Evolutionary conservation across 1,139 yeast species (phyloP), one percentile per base, ranked within the genome.

Genomic region (Kluyveromyces sp.): DNA sequence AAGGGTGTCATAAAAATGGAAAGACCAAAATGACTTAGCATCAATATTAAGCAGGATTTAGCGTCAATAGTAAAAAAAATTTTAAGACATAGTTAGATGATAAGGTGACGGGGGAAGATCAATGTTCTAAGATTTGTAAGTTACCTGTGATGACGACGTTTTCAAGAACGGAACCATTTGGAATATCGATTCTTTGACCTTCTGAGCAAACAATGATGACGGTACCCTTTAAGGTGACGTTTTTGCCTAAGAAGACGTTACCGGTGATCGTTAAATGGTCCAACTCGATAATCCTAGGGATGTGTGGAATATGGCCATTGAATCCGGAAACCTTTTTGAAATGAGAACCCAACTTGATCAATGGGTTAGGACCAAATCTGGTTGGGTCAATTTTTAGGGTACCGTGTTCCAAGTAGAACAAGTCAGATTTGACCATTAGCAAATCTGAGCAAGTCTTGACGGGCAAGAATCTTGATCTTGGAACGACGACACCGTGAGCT

Each of bases 181-280:
- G 98, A 73, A 92, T 87, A 66, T 92, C 97, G 60, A 92, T 92
- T 72, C 81, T 87, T 66, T 88, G 94, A 54, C 97, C 97, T 63
- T 92, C 98, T 53, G 92, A 90, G 70, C 97, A 90, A 48, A 92
- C 98, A 58, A 92, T 88, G 61, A 92, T 92, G 52, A 92, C 98
- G 10, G 98, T 92, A 54, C 98, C 98, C 76, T 87, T 92, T 64
- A 92, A 78, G 47, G 87, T 83, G 56, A 94, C 95, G 59, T 80
- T 81, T 68, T 87, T 87, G 61, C 98, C 98, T 59, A 92, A 77
- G 60, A 71, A 80, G 44, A 94, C 98, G 65, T 92, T 90, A 70
- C 98, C 98, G 47, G 98, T 92, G 58, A 92, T 90, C 48, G 98
- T 92, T 65, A 92, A 80, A 68, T 92, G 98, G 67, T 92, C 98